Evolutionary conservation across 2,329 filamentous ascomycete genomes (phyloP).

Genomic region (Aspergillus viridinutans): DNA sequence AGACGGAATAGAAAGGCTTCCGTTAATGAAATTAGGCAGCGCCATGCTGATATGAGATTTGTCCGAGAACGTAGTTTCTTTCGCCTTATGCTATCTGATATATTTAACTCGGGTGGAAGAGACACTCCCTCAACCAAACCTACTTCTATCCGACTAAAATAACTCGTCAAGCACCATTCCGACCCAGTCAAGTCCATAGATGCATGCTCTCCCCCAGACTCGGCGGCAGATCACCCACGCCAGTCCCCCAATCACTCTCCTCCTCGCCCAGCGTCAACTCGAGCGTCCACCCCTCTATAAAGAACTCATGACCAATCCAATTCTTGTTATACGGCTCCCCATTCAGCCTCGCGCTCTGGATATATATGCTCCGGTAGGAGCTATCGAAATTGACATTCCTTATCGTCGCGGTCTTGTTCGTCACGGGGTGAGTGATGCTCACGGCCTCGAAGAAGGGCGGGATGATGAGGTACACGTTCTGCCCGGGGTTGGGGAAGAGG

Average conservation of each 20-base stretch:
- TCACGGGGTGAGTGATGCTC: slow-evolving; percentile 54
- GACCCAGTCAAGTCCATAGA: neutral
- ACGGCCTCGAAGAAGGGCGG: slow-evolving; percentile 62
- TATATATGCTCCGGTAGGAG: slow-evolving; percentile 54
- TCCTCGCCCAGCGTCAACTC: slow-evolving; percentile 58
- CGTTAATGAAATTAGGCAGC: neutral
- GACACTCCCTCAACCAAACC: too few relatives aligned
- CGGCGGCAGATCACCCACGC: slow-evolving; percentile 58
- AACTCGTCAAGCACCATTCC: too few relatives aligned
- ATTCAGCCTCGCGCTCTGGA: slow-evolving; percentile 63
- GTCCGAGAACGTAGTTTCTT: neutral
- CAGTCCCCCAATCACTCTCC: slow-evolving; percentile 64
- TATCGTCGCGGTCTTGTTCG: slow-evolving; percentile 57
- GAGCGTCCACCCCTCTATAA: slow-evolving; percentile 59
- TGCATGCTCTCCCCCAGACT: neutral
- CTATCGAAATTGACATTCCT: slow-evolving; percentile 58
- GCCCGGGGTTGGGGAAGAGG: slow-evolving; percentile 63
- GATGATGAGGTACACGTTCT: slow-evolving; percentile 64
- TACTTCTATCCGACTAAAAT: too few relatives aligned
- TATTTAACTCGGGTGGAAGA: too few relatives aligned
- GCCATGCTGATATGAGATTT: neutral
- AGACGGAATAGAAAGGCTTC: neutral
- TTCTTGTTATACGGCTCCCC: slow-evolving; percentile 58
- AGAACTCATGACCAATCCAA: slow-evolving; percentile 67
- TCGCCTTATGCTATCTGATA: too few relatives aligned